Base-by-base conservation (phyloP, 1,284 basidiomycete genomes). In the Xerocomus nothofagi region DNA sequence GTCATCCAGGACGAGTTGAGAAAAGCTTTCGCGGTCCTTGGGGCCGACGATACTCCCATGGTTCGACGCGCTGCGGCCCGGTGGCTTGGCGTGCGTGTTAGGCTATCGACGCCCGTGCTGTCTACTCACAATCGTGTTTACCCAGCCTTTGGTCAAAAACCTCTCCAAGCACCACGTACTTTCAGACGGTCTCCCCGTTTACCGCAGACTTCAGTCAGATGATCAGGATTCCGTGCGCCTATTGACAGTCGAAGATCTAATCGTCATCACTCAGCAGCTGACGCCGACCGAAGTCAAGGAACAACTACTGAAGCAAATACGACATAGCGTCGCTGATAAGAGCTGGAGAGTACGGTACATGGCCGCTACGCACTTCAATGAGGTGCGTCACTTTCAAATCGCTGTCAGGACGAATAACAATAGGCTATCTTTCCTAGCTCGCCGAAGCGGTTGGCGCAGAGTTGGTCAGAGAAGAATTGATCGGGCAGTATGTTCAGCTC, bases 311-410 rank as follows among this genome's bases (percentile, higher is more conserved):
- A 88, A 90, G 56, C 87, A 92, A 64, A 90, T 99, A 69, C 83
- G 91, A 65, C 80, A 89, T 59, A 88, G 88, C 59, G 89, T 97
- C 46, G 79, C 85, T 23, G 97, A 99, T 72, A 98, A 98, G 79
- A 96, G 93, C 70, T 99, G 97, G 97, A 80, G 97, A 61, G 97
- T 99, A 44, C 81, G 97, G 63, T 99, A 98, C 73, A 99, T 99
- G 96, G 93, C 95, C 15, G 97, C 96, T 6, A 95, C 87, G 60
- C 92, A 99, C 72, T 99, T 99, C 73, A 97, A 99, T 57, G 91
- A 94, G 78, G 90, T 88, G 56, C 45, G 75, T 63, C 15, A 39
- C 27, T 3, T 24, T 23, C 46, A 27, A 24, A 32, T 30, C 10
- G 3, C 32, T 15, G 3, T 36, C 15, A 27, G 12, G 23, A 30